Percentiles rank a stretch among this genome's conserved stretches.
Evolutionary conservation across 257 asterid genomes (phyloP).

Genomic region (Solanum pinnatisectum): DNA sequence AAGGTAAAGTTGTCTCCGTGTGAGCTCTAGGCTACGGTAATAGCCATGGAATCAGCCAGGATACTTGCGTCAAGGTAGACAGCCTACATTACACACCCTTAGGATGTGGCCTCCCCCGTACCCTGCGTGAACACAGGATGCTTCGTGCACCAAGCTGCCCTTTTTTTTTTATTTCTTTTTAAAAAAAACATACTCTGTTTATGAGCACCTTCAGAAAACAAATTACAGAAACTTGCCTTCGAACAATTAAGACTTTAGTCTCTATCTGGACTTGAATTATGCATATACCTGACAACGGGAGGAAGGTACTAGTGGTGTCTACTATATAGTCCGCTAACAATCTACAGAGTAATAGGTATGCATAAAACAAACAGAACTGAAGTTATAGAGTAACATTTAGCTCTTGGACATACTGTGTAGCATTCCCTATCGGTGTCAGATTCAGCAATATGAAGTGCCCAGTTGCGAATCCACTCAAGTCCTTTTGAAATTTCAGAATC

Average conservation of each 20-base stretch:
- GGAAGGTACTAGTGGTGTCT: neutral
- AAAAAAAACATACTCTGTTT: neutral
- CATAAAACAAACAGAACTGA: neutral
- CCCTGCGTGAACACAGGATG: neutral
- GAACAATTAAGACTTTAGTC: neutral
- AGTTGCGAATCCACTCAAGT: slow-evolving; percentile 80
- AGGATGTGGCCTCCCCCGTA: neutral
- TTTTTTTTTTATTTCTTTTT: neutral
- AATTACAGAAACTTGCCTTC: neutral
- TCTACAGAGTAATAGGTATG: neutral
- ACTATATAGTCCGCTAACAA: neutral
- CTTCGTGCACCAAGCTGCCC: neutral
- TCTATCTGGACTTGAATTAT: neutral
- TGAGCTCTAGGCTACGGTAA: neutral
- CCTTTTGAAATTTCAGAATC: slow-evolving; percentile 59
- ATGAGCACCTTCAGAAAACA: neutral
- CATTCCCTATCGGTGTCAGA: slow-evolving; percentile 87
- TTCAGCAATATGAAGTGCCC: slow-evolving; percentile 76
- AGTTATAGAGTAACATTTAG: neutral
- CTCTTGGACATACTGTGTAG: slow-evolving; percentile 48
- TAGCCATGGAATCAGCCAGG: neutral
- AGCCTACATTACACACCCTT: neutral
- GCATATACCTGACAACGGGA: neutral
- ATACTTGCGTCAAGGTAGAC: neutral
- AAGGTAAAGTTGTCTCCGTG: neutral